Base-by-base conservation (phyloP, 306 rosid genomes). In the Comarum palustre region DNA sequence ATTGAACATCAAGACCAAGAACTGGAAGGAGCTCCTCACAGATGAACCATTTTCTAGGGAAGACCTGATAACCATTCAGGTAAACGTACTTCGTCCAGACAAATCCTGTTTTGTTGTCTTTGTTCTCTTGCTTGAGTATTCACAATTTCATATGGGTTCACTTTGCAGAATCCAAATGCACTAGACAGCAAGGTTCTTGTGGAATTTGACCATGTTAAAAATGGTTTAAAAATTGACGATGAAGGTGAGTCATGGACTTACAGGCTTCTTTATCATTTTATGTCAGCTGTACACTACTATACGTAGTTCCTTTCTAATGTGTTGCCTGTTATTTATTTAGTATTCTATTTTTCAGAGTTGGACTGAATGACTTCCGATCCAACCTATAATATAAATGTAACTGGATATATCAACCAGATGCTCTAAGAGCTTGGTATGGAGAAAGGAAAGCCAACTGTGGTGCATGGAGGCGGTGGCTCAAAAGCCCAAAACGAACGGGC, bases 401-500 rank as follows among this genome's bases (percentile, higher is more conserved):
- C 87, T 52, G 96, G 99, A 66, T 97, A 95, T 85, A 79, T 95
- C 79, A 95, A 90, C 81, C 93, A 95, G 84, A 95, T 90, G 99
- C 88, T 91, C 68, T 69, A 81, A 75, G 99, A 95, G 79, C 89
- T 95, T 68, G 97, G 97, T 78, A 95, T 97, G n/a, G 97, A 91
- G 75, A 82, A 87, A 76, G 99, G 96, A 82, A 91, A 80, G 83
- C 87, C 90, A 91, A 83, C 96, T 24, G 97, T 96, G 9, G 39
- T 91, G 87, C 99, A 72, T 83, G 99, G 99, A 62, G 97, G 99
- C 79, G 99, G 99, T 79, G 99, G 99, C 68, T 86, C 89, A 82
- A 95, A 95, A 89, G 99, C 99, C 75, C 96, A 83, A 78, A 91
- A 91, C 43, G 96, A 91, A 86, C 90, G 99, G 81, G 96, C 96